Evolutionary conservation across 257 asterid species (phyloP).

Genomic region (Plectranthus barbatus): DNA sequence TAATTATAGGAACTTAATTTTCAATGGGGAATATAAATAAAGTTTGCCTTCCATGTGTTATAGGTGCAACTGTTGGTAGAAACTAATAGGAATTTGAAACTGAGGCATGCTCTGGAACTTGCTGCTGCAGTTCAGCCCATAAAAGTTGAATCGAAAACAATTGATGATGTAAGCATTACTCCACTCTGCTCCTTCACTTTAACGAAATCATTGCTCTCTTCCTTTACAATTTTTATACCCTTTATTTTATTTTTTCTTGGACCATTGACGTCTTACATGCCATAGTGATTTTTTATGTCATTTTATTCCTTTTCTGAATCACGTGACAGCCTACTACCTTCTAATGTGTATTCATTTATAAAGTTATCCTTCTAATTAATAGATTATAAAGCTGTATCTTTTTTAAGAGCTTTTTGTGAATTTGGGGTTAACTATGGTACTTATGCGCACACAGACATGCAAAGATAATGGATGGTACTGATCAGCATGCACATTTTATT

Average conservation of each 20-base stretch:
- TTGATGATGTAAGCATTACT: conserved; percentile 52
- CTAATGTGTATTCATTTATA: not conserved
- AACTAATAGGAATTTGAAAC: conserved; percentile 60
- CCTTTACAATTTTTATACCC: not conserved
- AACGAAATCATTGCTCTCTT: not conserved
- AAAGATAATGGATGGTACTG: not conserved
- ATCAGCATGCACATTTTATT: not conserved
- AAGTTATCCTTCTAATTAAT: not conserved
- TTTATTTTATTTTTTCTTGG: not conserved
- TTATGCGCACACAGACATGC: not conserved
- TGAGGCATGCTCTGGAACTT: conserved; percentile 66
- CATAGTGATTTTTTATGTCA: conserved; percentile 3
- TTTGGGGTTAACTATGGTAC: too few species aligned
- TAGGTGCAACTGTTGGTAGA: conserved; percentile 90
- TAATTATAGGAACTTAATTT: conserved; percentile 7
- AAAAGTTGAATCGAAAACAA: conserved; percentile 48
- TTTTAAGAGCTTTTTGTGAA: not conserved
- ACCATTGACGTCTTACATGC: not conserved
- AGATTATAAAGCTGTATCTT: conserved; percentile 3
- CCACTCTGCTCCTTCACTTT: conserved; percentile 4
- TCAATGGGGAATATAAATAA: conserved; percentile 9
- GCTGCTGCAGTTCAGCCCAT: conserved; percentile 91
- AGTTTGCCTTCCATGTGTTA: conserved; percentile 14
- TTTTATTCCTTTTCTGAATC: not conserved
- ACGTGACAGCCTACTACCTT: too few species aligned